phyloP scores from a whole-genome alignment of 352 stramenopile species.

The Thraustochytrium sp. region DNA sequence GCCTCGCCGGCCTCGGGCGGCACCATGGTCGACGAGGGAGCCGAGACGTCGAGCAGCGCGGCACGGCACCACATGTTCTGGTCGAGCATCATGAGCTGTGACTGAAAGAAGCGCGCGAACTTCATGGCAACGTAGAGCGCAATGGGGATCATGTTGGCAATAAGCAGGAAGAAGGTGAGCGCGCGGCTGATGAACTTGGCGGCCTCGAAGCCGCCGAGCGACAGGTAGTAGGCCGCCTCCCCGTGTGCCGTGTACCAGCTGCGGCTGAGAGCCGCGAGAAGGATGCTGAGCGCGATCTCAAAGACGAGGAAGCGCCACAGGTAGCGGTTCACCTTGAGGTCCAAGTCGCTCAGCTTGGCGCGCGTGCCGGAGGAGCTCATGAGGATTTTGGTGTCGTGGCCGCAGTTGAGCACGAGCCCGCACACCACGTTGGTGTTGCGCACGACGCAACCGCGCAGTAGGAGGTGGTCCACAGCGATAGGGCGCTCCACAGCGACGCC shows the following conservation, averaged over 20 bases:
- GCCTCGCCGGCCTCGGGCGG: too few species aligned
- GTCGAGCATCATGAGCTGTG: conserved; percentile 70
- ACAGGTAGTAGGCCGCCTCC: background rate
- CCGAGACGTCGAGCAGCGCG: too few species aligned
- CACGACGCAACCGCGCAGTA: conserved; percentile 83
- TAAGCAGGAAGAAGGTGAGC: conserved; percentile 84
- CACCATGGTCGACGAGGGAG: too few species aligned
- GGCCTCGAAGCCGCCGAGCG: conserved; percentile 27
- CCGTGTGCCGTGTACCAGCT: background rate
- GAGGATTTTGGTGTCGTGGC: conserved; percentile 85
- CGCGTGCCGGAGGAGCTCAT: conserved; percentile 53
- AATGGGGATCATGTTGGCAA: conserved; percentile 94
- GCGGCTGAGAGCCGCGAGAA: background rate
- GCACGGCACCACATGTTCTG: conserved; percentile 62
- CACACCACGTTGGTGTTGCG: conserved; percentile 84
- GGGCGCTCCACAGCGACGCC: conserved; percentile 55
- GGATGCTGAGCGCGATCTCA: background rate
- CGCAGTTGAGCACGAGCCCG: conserved; percentile 85
- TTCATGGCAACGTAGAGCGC: conserved; percentile 96
- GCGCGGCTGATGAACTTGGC: conserved; percentile 36
- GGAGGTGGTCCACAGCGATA: conserved; percentile 62
- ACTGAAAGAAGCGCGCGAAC: conserved; percentile 87
- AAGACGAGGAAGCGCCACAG: conserved; percentile 35
- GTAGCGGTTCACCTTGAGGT: conserved; percentile 36
- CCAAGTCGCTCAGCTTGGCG: conserved; percentile 73